Evolutionary conservation across 2,329 filamentous ascomycete species (phyloP).

Genomic region (Beauveria varroae): DNA sequence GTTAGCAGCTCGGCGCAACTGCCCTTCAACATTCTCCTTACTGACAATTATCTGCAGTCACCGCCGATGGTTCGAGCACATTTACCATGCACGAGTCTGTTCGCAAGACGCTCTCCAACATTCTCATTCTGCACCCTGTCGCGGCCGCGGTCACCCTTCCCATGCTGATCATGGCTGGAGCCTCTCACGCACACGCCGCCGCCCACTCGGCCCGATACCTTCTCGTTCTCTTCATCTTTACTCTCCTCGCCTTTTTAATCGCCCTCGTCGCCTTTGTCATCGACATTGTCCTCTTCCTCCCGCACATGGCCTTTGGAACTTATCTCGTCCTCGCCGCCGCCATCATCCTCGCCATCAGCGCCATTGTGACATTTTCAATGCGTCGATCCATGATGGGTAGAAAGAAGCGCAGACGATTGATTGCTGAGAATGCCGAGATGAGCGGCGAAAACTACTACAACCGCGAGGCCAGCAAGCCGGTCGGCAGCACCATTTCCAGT

Average conservation of each 20-base stretch:
- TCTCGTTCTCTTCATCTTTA: slow-evolving; percentile 75
- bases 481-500: slow-evolving; percentile 28
- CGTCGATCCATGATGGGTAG: slow-evolving; percentile 82
- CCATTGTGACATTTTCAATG: slow-evolving; percentile 89
- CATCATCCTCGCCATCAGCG: slow-evolving; percentile 72
- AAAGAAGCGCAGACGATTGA: slow-evolving; percentile 86
- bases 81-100: slow-evolving; percentile 51
- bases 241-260: slow-evolving; percentile 75
- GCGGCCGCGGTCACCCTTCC: slow-evolving; percentile 80
- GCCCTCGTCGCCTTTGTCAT: slow-evolving; percentile 84
- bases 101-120: slow-evolving; percentile 65
- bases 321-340: slow-evolving; percentile 89
- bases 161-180: slow-evolving; percentile 70
- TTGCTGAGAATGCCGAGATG: slow-evolving; percentile 94
- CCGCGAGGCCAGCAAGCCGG: slow-evolving; percentile 49
- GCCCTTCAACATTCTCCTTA: neutral
- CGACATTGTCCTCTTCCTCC: slow-evolving; percentile 89
- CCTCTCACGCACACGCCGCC: slow-evolving; percentile 79
- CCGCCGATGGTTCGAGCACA: slow-evolving; percentile 22
- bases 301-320: slow-evolving; percentile 87
- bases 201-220: slow-evolving; percentile 88
- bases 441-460: slow-evolving; percentile 89
- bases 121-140: slow-evolving; percentile 88
- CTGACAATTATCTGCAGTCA: slow-evolving; percentile 7
- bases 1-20: slow-evolving; percentile 44